A percentile compares a stretch with the other conserved stretches of the same genome.
Conservation (phyloP, 768 basidiomycete genomes). For the Panellus pusillus region DNA sequence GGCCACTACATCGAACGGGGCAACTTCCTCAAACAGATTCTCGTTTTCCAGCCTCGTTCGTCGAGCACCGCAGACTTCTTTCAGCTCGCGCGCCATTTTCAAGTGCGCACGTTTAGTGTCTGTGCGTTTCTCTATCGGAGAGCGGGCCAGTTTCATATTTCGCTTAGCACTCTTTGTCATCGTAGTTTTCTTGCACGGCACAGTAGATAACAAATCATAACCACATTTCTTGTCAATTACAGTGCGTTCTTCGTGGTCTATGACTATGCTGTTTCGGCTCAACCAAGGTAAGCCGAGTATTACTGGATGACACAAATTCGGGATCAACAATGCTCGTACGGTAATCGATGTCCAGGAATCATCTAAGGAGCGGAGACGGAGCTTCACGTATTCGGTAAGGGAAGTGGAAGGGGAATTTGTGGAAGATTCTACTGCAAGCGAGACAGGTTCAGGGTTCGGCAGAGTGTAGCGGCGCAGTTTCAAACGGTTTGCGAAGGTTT, state of each 20-base stretch:
- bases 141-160: too few species aligned
- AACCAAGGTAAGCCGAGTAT: constrained; percentile 29
- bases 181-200: too few species aligned
- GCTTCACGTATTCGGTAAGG: constrained; percentile 21
- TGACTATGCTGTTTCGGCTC: constrained; percentile 22
- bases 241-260: too few species aligned
- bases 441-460: constrained; percentile 1
- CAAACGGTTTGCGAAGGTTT: background rate
- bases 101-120: background rate
- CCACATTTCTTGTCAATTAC: too few species aligned
- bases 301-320: constrained; percentile 19
- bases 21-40: background rate
- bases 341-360: background rate
- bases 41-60: background rate
- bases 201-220: too few species aligned
- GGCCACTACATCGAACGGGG: background rate
- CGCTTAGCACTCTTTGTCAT: too few species aligned
- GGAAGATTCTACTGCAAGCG: too few species aligned
- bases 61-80: background rate
- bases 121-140: too few species aligned
- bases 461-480: constrained; percentile 4
- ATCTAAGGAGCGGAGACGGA: constrained; percentile 14
- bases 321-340: constrained; percentile 16
- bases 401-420: too few species aligned
- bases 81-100: background rate